These are phyloP conservation scores for Orbilia blumenaviensis DNA, from an alignment of 2,329 filamentous ascomycete species.

Conservation along the genomic window DNA sequence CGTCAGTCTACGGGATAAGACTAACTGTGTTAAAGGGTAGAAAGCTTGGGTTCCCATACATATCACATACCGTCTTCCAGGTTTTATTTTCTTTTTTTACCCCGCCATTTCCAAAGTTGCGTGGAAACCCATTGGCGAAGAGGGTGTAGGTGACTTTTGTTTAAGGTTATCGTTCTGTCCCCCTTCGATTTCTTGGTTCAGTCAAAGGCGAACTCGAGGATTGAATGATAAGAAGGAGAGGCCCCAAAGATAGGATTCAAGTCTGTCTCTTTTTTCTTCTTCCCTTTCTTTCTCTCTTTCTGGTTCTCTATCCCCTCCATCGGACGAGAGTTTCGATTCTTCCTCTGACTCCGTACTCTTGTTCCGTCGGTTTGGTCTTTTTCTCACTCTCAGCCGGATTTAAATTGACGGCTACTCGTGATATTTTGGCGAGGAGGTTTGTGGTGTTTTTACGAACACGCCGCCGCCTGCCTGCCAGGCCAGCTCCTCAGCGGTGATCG, in stretches of 20 bases:
- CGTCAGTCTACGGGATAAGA: conserved; percentile 33
- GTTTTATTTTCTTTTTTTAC: conserved; percentile 29
- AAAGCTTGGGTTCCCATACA: conserved; percentile 38
- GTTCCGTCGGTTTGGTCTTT: conserved; percentile 16
- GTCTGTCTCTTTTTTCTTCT: conserved; percentile 7
- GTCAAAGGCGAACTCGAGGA: neutral
- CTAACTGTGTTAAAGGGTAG: neutral
- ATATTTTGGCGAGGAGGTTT: neutral
- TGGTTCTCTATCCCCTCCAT: conserved; percentile 1
- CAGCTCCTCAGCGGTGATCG: conserved; percentile 2
- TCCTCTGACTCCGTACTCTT: conserved; percentile 22
- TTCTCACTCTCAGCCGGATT: too few relatives aligned
- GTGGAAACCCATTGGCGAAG: conserved; percentile 4
- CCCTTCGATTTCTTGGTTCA: conserved; percentile 1
- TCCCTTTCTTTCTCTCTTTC: conserved; percentile 7
- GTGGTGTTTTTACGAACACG: neutral
- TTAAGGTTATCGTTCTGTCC: conserved; percentile 45
- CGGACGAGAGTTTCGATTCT: conserved; percentile 28
- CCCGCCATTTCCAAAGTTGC: conserved; percentile 49
- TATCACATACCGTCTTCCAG: neutral
- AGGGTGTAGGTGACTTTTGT: conserved; percentile 1
- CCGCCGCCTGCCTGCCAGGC: neutral
- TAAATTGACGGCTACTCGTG: conserved; percentile 18
- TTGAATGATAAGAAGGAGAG: conserved; percentile 43
- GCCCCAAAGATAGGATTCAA: conserved; percentile 13